A percentile compares a stretch with the other conserved stretches of the same genome.
Conservation (phyloP, 305 asterid species). For the Euphrasia arctica region DNA sequence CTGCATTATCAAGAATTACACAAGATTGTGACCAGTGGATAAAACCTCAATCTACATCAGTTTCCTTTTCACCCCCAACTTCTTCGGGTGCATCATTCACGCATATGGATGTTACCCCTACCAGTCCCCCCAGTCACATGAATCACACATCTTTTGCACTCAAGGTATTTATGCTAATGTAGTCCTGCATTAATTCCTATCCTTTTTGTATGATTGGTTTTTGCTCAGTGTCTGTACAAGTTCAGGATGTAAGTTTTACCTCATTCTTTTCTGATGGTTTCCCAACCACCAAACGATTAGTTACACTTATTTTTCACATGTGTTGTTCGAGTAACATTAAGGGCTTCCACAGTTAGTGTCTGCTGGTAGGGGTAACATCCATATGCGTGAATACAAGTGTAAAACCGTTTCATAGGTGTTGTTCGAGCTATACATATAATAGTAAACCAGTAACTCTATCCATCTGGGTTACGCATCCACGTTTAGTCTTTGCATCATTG, state of each 20-base stretch:
- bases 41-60: constrained; percentile 52
- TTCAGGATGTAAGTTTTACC: constrained; percentile 19
- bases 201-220: too few relatives aligned
- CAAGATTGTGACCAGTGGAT: constrained; percentile 96
- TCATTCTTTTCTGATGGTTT: constrained; percentile 16
- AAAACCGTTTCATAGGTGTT: too few relatives aligned
- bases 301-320: background rate
- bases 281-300: constrained; percentile 2
- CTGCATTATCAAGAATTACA: constrained; percentile 75
- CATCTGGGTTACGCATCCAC: too few relatives aligned
- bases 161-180: constrained; percentile 55
- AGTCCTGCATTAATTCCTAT: too few relatives aligned
- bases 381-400: too few relatives aligned
- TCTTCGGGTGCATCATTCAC: constrained; percentile 52
- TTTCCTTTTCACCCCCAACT: constrained; percentile 58
- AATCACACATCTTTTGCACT: constrained; percentile 61
- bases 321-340: background rate
- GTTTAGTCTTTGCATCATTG: too few relatives aligned
- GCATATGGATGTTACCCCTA: constrained; percentile 85
- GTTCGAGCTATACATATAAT: too few relatives aligned
- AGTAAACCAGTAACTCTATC: too few relatives aligned
- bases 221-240: background rate
- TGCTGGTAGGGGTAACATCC: too few relatives aligned
- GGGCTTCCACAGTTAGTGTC: background rate
- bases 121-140: constrained; percentile 79